Evolutionary conservation across 192 early-diverging fungal genomes (phyloP), one percentile per base, ranked within the genome.

Genomic region (Backusella luteola): DNA sequence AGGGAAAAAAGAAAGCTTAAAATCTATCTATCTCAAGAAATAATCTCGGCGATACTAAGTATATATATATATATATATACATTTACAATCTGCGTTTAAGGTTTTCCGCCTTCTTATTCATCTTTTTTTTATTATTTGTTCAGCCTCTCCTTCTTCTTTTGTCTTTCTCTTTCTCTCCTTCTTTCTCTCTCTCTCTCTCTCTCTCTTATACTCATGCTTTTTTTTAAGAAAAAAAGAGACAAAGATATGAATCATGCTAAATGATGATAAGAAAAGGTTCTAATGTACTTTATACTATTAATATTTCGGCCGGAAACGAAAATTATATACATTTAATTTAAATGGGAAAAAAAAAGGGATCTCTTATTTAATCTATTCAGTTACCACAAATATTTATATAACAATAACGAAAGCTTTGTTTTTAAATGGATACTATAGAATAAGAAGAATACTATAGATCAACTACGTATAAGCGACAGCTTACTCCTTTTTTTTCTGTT

Each of bases 251-350:
- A 44, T 17, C 12, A 44, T 44, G 42, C 3, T 44, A 44, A 17
- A 44, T 17, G 15, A 44, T 17, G 42, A 44, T 44, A 44, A 17
- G 42, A 44, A 44, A 44, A 44, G 11, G 42, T 12, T 44, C 38
- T 39, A 39, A 39, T 11, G 38, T 39, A 39, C 29, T 42, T 42
- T 42, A 3, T 42, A 12, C 41, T 26, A 12, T 59, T 59, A 26
- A 59, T 59, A 59, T 26, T 59, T 59, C 53, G 53, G 53, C n/a
- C 53, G 53, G 23, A 59, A 63, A 63, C 56, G 21, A 63, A 63
- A 63, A 11, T 29, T 12, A 63, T 12, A 63, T 23, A 29, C 56
- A 29, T 63, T 63, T 63, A 63, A 63, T 63, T 26, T 63, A 63
- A 63, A 63, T 63, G 56, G 56, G 56, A 63, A 63, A 59, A 59